Base-by-base conservation (phyloP, 306 rosid species). In the Cucumis sativus region DNA sequence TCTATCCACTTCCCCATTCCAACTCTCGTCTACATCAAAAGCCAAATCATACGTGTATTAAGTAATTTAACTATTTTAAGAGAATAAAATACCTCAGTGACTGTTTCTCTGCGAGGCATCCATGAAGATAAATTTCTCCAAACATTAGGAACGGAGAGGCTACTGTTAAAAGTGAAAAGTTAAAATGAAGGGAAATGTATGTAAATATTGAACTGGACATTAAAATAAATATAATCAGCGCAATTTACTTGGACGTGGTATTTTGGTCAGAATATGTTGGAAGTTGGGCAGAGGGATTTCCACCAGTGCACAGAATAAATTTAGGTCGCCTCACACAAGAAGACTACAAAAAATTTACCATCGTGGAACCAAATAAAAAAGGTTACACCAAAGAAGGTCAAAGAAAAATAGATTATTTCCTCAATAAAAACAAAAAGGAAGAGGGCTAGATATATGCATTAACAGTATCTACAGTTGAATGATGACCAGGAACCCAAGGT, bases 231-330 rank as follows among this genome's bases (percentile, higher is more conserved):
- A 16, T 51, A 23, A 51, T 72, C 41, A 49, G 23, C 8, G 15
- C 8, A 49, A 81, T 80, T 69, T 79, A 95, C 99, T 89, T 78
- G 65, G 91, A 45, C 28, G 89, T 58, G 80, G 92, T 79, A 78
- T 78, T 91, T 87, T 88, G 91, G 88, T 81, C 88, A 77, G 97
- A 59, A 82, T 92, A 84, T 62, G 97, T 90, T 25, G 99, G 99
- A 81, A 90, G 87, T 79, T 86, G 87, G 65, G 88, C 87, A 0
- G 86, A 85, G 72, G 93, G 83, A 85, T 86, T 92, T 80, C 97
- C 99, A 2, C 99, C 99, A 33, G 97, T 89, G 87, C 97, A 92
- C 86, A 95, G 74, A 82, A 95, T 95, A 79, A 95, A 95, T 86
- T 92, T 95, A 35, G 96, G 97, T 56, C 99, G 89, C 83, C 99